These are phyloP conservation scores for Dalbergia cochinchinensis DNA, from an alignment of 306 rosid genomes.

Conservation along the genomic window DNA sequence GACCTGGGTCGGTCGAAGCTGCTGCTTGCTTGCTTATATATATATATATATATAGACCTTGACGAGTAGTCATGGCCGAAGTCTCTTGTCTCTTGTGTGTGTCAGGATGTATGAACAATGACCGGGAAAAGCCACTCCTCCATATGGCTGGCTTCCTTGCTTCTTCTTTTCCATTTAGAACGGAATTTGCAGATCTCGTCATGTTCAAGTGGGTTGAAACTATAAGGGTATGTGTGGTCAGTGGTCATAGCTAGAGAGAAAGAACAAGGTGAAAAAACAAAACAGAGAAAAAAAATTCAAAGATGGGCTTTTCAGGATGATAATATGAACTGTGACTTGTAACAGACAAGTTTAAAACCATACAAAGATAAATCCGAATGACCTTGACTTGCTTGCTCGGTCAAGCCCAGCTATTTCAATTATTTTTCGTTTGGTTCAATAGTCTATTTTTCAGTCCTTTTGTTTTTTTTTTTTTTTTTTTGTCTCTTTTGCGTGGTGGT, in stretches of 20 bases:
- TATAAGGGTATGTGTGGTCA: no score
- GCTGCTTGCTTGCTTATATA: no score
- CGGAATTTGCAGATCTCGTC: no score
- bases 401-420: neutral
- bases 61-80: neutral
- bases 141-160: neutral
- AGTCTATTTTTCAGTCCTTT: neutral
- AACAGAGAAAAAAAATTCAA: neutral
- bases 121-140: neutral
- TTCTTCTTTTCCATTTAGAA: neutral
- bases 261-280: no score
- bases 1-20: slow-evolving; percentile 25
- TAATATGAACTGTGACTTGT: neutral
- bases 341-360: neutral
- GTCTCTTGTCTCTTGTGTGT: neutral
- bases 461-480: neutral
- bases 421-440: neutral
- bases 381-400: slow-evolving; percentile 16
- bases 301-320: neutral
- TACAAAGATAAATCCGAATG: neutral
- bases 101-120: neutral
- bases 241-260: no score
- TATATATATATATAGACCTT: neutral
- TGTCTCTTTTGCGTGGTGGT: neutral
- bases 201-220: no score